Evolutionary conservation across 495 filamentous ascomycete species (phyloP).

Genomic region (Daldinia vernicosa): DNA sequence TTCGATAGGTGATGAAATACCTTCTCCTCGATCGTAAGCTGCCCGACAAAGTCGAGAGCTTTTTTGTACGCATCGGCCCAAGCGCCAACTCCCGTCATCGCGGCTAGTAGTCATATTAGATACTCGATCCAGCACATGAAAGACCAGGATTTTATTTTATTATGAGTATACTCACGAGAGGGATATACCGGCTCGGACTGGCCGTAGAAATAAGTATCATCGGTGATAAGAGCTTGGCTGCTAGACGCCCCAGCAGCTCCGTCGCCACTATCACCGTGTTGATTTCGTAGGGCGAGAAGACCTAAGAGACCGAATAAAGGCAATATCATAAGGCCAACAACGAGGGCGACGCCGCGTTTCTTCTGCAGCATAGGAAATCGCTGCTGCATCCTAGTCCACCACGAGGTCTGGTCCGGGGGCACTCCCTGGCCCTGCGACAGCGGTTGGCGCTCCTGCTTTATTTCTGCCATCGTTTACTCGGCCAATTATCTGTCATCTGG

Average conservation of each 20-base stretch:
- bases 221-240: slow-evolving; percentile 46
- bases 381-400: slow-evolving; percentile 48
- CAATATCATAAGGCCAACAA: slow-evolving; percentile 47
- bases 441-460: slow-evolving; percentile 15
- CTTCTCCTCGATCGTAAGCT: slow-evolving; percentile 87
- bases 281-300: slow-evolving; percentile 42
- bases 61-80: slow-evolving; percentile 82
- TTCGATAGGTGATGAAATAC: slow-evolving; percentile 52
- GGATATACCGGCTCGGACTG: slow-evolving; percentile 84
- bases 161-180: slow-evolving; percentile 75
- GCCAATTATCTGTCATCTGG: slow-evolving; percentile 26
- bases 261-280: slow-evolving; percentile 4
- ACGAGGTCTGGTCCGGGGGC: slow-evolving; percentile 27
- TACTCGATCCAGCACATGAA: not conserved
- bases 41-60: slow-evolving; percentile 78
- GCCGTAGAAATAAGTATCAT: slow-evolving; percentile 61
- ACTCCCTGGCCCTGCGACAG: slow-evolving; percentile 29
- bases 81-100: slow-evolving; percentile 52
- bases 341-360: slow-evolving; percentile 49
- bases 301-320: slow-evolving; percentile 46
- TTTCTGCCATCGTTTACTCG: slow-evolving; percentile 23
- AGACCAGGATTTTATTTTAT: not conserved
- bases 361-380: slow-evolving; percentile 53
- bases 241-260: slow-evolving; percentile 17
- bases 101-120: slow-evolving; percentile 65